phyloP scores from a whole-genome alignment of 1,139 yeast species.

The Taiozyma sp. region DNA sequence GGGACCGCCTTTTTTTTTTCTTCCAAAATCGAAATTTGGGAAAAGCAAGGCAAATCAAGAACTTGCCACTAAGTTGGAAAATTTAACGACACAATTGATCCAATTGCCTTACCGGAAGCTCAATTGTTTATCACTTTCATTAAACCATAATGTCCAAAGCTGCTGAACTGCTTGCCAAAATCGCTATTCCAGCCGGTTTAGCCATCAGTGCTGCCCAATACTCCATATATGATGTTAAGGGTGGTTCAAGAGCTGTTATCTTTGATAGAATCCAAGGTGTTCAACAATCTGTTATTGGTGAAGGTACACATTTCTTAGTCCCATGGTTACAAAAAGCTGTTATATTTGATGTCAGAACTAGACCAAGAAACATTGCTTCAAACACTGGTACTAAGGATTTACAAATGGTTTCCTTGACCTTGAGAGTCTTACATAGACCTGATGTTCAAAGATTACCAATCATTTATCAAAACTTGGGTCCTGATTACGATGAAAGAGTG shows the following conservation, averaged over 20 bases:
- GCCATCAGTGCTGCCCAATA: slow-evolving; percentile 63
- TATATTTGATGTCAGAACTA: slow-evolving; percentile 85
- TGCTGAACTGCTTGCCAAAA: slow-evolving; percentile 26
- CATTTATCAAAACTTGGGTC: slow-evolving; percentile 87
- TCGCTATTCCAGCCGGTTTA: slow-evolving; percentile 69
- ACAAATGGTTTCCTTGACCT: slow-evolving; percentile 90
- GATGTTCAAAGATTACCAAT: slow-evolving; percentile 76
- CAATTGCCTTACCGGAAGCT: background rate
- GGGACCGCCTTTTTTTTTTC: background rate
- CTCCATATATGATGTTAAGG: slow-evolving; percentile 87
- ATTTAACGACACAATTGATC: background rate
- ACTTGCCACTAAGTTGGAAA: background rate
- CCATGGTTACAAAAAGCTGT: slow-evolving; percentile 97
- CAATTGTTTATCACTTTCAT: background rate
- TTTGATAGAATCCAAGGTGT: slow-evolving; percentile 92
- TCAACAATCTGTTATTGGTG: slow-evolving; percentile 80
- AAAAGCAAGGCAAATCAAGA: background rate
- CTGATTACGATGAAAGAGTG: slow-evolving; percentile 95
- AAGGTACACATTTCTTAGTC: slow-evolving; percentile 90
- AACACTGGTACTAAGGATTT: slow-evolving; percentile 96
- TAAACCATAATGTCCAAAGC: slow-evolving; percentile 27
- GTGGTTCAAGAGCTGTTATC: slow-evolving; percentile 93
- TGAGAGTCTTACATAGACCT: slow-evolving; percentile 92
- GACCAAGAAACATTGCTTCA: slow-evolving; percentile 89
- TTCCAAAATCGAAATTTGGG: background rate